Evolutionary conservation across 2,329 filamentous ascomycete genomes (phyloP).

Genomic region (Parastagonospora avenae): DNA sequence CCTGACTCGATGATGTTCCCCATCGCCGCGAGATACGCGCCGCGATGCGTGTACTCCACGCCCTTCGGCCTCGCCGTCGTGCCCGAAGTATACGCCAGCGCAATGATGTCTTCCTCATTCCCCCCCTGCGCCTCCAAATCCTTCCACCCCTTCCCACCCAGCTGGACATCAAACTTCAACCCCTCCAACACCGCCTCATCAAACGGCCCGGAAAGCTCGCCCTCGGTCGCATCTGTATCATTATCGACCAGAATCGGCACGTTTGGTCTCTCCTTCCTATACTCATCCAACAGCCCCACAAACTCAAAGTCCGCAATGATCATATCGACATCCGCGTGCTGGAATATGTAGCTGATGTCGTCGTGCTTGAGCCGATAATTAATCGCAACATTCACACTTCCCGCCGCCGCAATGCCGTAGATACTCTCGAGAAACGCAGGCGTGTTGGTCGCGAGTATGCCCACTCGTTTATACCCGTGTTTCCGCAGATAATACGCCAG

Average conservation of each 20-base stretch:
- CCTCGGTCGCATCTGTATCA: conserved; percentile 79
- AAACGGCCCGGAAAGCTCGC: conserved; percentile 77
- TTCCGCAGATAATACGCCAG: conserved; percentile 86
- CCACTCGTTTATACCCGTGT: conserved; percentile 75
- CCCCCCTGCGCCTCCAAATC: conserved; percentile 71
- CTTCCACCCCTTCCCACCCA: conserved; percentile 74
- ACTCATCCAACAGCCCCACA: conserved; percentile 69
- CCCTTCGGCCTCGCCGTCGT: conserved; percentile 93
- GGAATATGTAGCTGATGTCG: conserved; percentile 89
- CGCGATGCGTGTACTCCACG: conserved; percentile 88
- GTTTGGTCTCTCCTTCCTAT: conserved; percentile 62
- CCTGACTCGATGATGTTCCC: conserved; percentile 89
- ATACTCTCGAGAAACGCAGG: conserved; percentile 91
- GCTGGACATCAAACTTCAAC: conserved; percentile 69
- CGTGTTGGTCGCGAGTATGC: conserved; percentile 88
- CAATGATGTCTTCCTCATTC: conserved; percentile 81
- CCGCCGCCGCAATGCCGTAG: conserved; percentile 83
- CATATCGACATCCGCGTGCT: conserved; percentile 81
- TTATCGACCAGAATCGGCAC: conserved; percentile 79
- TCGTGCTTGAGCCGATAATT: conserved; percentile 79
- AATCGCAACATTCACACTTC: conserved; percentile 74
- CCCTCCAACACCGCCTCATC: conserved; percentile 85
- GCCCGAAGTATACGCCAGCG: conserved; percentile 91
- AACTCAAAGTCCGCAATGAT: conserved; percentile 90
- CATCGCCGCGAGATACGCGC: conserved; percentile 81